Conservation (phyloP, 2,329 filamentous ascomycete species). For the Pyrenophora teres region DNA sequence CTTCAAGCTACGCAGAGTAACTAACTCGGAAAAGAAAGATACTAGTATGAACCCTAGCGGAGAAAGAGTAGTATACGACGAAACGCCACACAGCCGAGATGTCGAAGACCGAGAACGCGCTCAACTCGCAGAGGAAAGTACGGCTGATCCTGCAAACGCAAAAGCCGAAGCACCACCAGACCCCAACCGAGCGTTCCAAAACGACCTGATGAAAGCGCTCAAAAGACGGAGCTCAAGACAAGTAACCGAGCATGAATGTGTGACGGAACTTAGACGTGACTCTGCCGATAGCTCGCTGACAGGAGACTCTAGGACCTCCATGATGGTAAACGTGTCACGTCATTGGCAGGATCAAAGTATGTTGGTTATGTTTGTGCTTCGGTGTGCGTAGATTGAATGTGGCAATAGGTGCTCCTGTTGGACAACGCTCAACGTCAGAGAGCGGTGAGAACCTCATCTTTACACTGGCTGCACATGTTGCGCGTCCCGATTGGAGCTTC, state of each 20-base stretch:
- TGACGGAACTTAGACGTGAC: neutral
- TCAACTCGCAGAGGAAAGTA: slow-evolving; percentile 2
- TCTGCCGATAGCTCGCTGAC: neutral
- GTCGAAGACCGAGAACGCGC: slow-evolving; percentile 19
- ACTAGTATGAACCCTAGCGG: neutral
- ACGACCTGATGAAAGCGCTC: neutral
- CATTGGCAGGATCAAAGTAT: neutral
- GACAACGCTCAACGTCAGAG: neutral
- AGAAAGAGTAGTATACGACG: slow-evolving; percentile 7
- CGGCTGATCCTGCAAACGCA: neutral
- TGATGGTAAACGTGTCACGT: neutral
- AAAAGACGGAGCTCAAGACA: neutral
- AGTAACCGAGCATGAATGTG: neutral
- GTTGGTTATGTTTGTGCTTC: neutral
- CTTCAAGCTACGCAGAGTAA: slow-evolving; percentile 5
- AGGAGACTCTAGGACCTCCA: slow-evolving; percentile 2
- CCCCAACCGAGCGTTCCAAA: slow-evolving; percentile 3
- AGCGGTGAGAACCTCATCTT: neutral
- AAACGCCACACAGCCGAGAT: slow-evolving; percentile 14
- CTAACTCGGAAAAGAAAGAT: slow-evolving; percentile 2
- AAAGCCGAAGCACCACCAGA: neutral
- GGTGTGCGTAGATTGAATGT: neutral
- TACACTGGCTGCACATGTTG: slow-evolving; percentile 4
- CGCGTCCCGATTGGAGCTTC: neutral
- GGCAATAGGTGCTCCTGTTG: neutral